Evolutionary conservation across 2,329 filamentous ascomycete species (phyloP), one percentile per base, ranked within the genome.

Genomic region (Aspergillus arachidicola): DNA sequence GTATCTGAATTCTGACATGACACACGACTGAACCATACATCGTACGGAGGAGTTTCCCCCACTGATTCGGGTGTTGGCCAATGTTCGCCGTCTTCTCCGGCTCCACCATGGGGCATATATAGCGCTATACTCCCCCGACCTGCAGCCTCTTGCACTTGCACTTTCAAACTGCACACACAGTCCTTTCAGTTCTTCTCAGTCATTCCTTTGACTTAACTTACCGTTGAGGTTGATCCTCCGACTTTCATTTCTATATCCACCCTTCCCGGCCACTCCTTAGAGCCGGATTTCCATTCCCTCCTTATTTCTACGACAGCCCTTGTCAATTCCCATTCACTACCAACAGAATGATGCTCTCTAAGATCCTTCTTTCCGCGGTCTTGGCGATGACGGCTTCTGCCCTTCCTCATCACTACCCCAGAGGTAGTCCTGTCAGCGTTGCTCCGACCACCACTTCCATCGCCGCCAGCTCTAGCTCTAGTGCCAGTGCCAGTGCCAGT

Each of bases 331-430:
- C 7, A 28, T 30, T 32, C 38, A 57, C 11, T 7, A 50, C 34
- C 26, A 45, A 32, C 21, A 21, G 26, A 28, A 64, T 64, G 63
- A 50, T 62, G 34, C 56, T 64, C 64, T 64, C 66, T 46, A 62
- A 59, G 23, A n/a, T 51, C 46, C n/a, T 64, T 58, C 46, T 64
- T 23, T 57, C 65, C 26, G 59, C 64, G 21, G 21, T 60, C 36
- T 32, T 62, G 26, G 64, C 62, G 7, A 54, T 62, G 11, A 61
- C 64, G 41, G 61, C 61, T 32, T 51, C 59, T 28, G 64, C 64
- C 45, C 45, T 57, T 38, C 60, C 59, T 23, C 32, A 60, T 19
- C 16, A 46, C 11, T 53, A 62, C 10, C 30, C 48, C 26, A 36
- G 30, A 28, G 58, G 53, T 53, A 51, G 59, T 28, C 57, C 53